phyloP scores from a whole-genome alignment of 331 rosid species.

The Stylosanthes scabra region DNA sequence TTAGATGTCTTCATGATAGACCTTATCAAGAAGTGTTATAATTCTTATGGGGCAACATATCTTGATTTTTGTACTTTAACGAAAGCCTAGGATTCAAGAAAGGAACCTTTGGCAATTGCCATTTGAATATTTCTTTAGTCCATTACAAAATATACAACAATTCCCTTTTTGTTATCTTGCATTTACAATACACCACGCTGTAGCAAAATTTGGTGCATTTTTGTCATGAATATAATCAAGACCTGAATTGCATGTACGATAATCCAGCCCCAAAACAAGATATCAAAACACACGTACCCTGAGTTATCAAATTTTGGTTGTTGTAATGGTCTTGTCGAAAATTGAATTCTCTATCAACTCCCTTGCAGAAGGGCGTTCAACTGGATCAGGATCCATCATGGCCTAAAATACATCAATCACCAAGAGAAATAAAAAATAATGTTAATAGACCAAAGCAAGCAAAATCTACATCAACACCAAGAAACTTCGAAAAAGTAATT shows the following conservation, averaged over 20 bases:
- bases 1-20: no score
- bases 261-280: constrained; percentile 13
- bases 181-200: constrained; percentile 49
- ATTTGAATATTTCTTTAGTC: background rate
- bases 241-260: constrained; percentile 32
- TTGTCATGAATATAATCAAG: background rate
- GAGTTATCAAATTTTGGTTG: constrained; percentile 30
- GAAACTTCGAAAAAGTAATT: no score
- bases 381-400: constrained; percentile 89
- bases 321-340: constrained; percentile 48
- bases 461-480: no score
- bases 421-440: constrained; percentile 2
- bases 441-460: constrained; percentile 5
- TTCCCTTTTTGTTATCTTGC: constrained; percentile 15
- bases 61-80: no score
- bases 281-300: background rate
- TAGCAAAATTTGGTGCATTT: constrained; percentile 46
- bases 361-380: constrained; percentile 78
- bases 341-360: constrained; percentile 70
- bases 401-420: constrained; percentile 52
- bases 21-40: no score
- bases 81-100: no score
- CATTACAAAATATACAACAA: constrained; percentile 17
- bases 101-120: constrained; percentile 5
- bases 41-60: no score